Percentiles rank a stretch among this genome's conserved stretches.
These are phyloP conservation scores for Leptodontidium sp. DNA, from an alignment of 2,329 filamentous ascomycete species.

Conservation along the genomic window DNA sequence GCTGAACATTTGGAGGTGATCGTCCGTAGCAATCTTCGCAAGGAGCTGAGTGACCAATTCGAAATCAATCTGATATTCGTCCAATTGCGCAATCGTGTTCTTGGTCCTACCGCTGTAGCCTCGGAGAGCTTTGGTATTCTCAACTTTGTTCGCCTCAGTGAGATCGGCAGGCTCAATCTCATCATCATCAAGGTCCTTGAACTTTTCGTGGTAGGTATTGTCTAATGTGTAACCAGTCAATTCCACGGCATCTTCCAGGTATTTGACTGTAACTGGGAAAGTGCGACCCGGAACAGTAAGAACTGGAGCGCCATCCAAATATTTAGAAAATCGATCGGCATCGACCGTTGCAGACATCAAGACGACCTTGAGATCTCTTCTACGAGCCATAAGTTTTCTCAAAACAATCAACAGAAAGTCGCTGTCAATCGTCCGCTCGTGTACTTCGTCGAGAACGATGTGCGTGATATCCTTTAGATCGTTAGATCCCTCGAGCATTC, in stretches of 20 bases:
- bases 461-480: slow-evolving; percentile 91
- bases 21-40: slow-evolving; percentile 74
- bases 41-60: slow-evolving; percentile 85
- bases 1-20: slow-evolving; percentile 75
- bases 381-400: slow-evolving; percentile 76
- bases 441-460: slow-evolving; percentile 95
- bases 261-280: slow-evolving; percentile 88
- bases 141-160: slow-evolving; percentile 54
- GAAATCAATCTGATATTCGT: slow-evolving; percentile 93
- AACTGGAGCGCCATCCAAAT: slow-evolving; percentile 85
- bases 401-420: slow-evolving; percentile 95
- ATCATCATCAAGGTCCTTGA: slow-evolving; percentile 71
- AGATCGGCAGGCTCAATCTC: slow-evolving; percentile 57
- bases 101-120: slow-evolving; percentile 80
- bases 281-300: slow-evolving; percentile 92
- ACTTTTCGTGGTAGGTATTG: slow-evolving; percentile 54
- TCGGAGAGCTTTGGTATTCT: slow-evolving; percentile 70
- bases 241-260: slow-evolving; percentile 92
- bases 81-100: slow-evolving; percentile 77
- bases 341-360: slow-evolving; percentile 99
- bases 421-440: slow-evolving; percentile 95
- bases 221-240: slow-evolving; percentile 76
- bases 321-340: slow-evolving; percentile 87
- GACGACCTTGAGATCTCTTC: slow-evolving; percentile 88
- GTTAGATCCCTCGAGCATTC: slow-evolving; percentile 91